Base-by-base conservation (phyloP, 208 protist species). In the Leptomonas seymouri region DNA sequence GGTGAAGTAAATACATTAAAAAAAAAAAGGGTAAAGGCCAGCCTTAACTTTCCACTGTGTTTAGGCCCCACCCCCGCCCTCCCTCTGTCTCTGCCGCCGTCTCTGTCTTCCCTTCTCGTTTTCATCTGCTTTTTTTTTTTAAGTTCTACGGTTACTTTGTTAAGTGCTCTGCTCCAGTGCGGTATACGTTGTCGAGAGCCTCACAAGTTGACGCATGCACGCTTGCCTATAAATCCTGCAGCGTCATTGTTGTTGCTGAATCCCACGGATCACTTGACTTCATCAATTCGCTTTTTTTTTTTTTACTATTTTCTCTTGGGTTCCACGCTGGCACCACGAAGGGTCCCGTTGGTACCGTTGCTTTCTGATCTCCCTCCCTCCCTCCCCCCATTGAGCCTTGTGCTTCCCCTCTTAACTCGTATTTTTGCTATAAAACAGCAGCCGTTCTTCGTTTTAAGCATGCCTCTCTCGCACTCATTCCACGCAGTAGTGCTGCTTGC, bases 351-450 rank as follows among this genome's bases (percentile, higher is more conserved):
- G n/a, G n/a, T n/a, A n/a, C n/a, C n/a, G n/a, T 45, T 51, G 16
- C 28, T 65, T 65, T 49, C 30, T 34, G 0, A 21, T 65, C 62
- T 34, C 25, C 50, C 6, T 55, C 16, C 31, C 14, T 44, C 55
- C 15, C 39, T 7, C 14, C 6, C 15, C 6, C 31, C n/a, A n/a
- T n/a, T n/a, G n/a, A n/a, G n/a, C n/a, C n/a, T n/a, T n/a, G n/a
- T n/a, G n/a, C n/a, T n/a, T n/a, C n/a, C n/a, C n/a, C n/a, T n/a
- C n/a, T n/a, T n/a, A n/a, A n/a, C n/a, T n/a, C n/a, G n/a, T n/a
- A n/a, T n/a, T n/a, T n/a, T n/a, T n/a, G n/a, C n/a, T n/a, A n/a
- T n/a, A n/a, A n/a, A n/a, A n/a, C n/a, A n/a, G n/a, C n/a, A n/a
- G n/a, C n/a, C n/a, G n/a, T n/a, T n/a, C n/a, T n/a, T n/a, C n/a